Evolutionary conservation across 306 rosid species (phyloP).

Genomic region (Pyrus bretschneideri): DNA sequence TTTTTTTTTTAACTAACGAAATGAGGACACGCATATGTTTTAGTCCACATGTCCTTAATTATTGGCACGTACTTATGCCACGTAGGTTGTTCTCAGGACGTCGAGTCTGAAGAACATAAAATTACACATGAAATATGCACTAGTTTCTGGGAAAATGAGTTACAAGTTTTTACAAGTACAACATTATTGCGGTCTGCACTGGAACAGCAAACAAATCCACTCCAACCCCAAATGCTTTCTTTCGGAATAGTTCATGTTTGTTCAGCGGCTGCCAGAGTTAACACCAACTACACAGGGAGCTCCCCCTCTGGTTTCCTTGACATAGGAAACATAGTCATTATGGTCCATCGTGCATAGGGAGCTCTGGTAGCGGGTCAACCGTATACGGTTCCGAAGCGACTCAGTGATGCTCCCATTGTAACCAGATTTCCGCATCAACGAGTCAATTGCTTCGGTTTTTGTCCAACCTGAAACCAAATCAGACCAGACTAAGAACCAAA

Average conservation of each 20-base stretch:
- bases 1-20: too few relatives aligned
- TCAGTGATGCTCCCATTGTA: conserved; percentile 60
- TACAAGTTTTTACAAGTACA: not conserved
- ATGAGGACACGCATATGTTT: too few relatives aligned
- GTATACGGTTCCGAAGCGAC: conserved; percentile 46
- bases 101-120: not conserved
- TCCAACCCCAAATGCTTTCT: conserved; percentile 17
- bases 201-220: conserved; percentile 20
- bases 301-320: conserved; percentile 59
- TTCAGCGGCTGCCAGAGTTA: conserved; percentile 35
- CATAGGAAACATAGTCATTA: conserved; percentile 61
- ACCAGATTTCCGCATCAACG: conserved; percentile 86
- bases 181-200: conserved; percentile 24
- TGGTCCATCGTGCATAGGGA: conserved; percentile 67
- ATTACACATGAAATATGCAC: not conserved
- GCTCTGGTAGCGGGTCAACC: conserved; percentile 88
- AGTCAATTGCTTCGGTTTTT: conserved; percentile 75
- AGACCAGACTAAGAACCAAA: not conserved
- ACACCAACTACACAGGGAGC: conserved; percentile 49
- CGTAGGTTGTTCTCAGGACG: not conserved
- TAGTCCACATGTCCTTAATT: not conserved
- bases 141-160: not conserved
- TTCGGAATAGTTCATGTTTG: conserved; percentile 3
- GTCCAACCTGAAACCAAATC: conserved; percentile 76
- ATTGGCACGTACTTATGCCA: not conserved